These are phyloP conservation scores for Aspergillus brunneoviolaceus DNA, from an alignment of 2,329 filamentous ascomycete species.

Conservation along the genomic window DNA sequence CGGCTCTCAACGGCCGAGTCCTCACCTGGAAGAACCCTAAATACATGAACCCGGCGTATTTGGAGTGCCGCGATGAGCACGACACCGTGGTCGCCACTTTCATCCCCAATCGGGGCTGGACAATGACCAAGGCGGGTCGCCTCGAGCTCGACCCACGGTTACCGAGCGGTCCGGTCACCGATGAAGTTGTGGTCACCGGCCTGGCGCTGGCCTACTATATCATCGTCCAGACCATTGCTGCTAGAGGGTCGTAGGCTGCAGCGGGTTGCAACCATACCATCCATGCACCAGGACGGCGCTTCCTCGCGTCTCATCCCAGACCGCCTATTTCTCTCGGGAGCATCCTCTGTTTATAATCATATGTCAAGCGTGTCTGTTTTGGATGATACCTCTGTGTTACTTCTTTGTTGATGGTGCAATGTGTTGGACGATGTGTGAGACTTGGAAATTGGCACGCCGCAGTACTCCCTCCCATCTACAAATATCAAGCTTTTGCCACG, in stretches of 20 bases:
- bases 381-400: too few species aligned
- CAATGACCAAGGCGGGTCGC: slow-evolving; percentile 4
- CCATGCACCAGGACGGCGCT: too few species aligned
- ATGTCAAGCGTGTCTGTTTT: too few species aligned
- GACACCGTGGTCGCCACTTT: slow-evolving; percentile 3
- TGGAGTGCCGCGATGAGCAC: slow-evolving; percentile 2
- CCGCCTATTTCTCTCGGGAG: too few species aligned
- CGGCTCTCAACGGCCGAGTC: not conserved
- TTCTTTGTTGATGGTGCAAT: too few species aligned
- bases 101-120: not conserved
- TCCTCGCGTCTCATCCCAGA: too few species aligned
- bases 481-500: too few species aligned
- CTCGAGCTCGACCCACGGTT: slow-evolving; percentile 1
- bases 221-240: not conserved
- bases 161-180: not conserved
- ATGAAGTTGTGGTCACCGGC: slow-evolving; percentile 14
- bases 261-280: not conserved
- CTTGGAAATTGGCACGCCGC: too few species aligned
- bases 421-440: too few species aligned
- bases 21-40: slow-evolving; percentile 2
- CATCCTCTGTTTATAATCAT: too few species aligned
- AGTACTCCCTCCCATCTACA: too few species aligned
- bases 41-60: not conserved
- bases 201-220: slow-evolving; percentile 8
- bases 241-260: not conserved